Evolutionary conservation across 768 basidiomycete genomes (phyloP).

Genomic region (Cyclocybe cylindracea): DNA sequence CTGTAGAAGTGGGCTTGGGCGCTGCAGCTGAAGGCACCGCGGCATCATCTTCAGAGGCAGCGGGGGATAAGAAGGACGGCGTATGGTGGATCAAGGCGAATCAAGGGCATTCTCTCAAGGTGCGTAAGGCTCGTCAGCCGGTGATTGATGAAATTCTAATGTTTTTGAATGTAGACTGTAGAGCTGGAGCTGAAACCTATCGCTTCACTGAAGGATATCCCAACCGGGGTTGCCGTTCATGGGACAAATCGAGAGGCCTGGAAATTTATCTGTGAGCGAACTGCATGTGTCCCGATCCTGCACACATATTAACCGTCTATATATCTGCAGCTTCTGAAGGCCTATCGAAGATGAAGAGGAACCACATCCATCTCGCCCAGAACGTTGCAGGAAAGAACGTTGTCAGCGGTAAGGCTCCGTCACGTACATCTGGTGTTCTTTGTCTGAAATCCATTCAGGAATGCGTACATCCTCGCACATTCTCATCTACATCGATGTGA

Average conservation of each 20-base stretch:
- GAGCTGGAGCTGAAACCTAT: constrained; percentile 68
- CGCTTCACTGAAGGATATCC: constrained; percentile 58
- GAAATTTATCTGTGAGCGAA: constrained; percentile 61
- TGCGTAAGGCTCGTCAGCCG: constrained; percentile 23
- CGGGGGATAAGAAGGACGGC: constrained; percentile 21
- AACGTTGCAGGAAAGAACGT: constrained; percentile 65
- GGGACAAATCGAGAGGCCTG: constrained; percentile 75
- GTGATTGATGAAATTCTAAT: too few relatives aligned
- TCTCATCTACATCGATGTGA: constrained; percentile 79
- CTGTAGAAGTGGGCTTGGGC: background rate
- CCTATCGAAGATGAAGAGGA: constrained; percentile 81
- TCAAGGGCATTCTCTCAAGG: constrained; percentile 88
- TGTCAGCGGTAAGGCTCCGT: constrained; percentile 65
- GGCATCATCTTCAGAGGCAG: background rate
- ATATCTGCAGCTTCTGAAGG: constrained; percentile 58
- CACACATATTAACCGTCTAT: background rate
- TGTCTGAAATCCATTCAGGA: constrained; percentile 42
- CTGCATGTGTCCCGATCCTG: background rate
- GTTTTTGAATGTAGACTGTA: constrained; percentile 49
- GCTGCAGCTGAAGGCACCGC: constrained; percentile 14
- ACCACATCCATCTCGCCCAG: constrained; percentile 93
- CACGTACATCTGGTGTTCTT: background rate
- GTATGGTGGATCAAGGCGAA: constrained; percentile 91
- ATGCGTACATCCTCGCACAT: constrained; percentile 81
- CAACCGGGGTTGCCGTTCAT: constrained; percentile 74